Conservation (phyloP, 2,329 filamentous ascomycete species). For the Sporothrix mexicana region DNA sequence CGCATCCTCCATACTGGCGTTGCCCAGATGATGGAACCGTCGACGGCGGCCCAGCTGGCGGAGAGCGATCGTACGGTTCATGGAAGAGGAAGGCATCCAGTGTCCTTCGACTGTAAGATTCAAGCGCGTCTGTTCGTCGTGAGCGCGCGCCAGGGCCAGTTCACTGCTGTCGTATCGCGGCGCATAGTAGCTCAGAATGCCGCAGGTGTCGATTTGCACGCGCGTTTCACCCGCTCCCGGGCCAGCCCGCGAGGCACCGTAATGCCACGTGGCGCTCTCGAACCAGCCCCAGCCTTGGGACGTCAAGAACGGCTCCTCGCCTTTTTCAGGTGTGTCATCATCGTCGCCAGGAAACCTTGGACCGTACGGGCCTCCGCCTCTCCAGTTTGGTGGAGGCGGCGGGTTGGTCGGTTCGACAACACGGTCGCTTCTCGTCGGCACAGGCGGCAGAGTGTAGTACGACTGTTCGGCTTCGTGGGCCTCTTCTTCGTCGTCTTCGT, state of each 20-base stretch:
- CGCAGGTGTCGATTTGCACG: slow-evolving; percentile 50
- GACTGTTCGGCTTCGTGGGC: slow-evolving; percentile 36
- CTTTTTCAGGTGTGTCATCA: slow-evolving; percentile 41
- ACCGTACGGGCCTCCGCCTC: slow-evolving; percentile 31
- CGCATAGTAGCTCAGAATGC: slow-evolving; percentile 55
- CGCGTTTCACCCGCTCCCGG: slow-evolving; percentile 51
- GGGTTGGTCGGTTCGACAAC: slow-evolving; percentile 46
- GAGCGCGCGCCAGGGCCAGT: slow-evolving; percentile 41
- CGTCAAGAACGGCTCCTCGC: slow-evolving; percentile 49
- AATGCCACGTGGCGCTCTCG: slow-evolving; percentile 51
- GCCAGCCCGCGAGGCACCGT: slow-evolving; percentile 48
- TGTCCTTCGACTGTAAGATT: slow-evolving; percentile 51
- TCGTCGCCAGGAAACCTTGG: background rate
- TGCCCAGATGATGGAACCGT: slow-evolving; percentile 47
- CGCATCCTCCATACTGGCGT: slow-evolving; percentile 45
- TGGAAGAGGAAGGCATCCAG: slow-evolving; percentile 43
- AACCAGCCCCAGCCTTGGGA: slow-evolving; percentile 54
- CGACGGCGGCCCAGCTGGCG: slow-evolving; percentile 47
- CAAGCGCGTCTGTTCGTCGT: slow-evolving; percentile 45
- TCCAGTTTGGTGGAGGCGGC: slow-evolving; percentile 48
- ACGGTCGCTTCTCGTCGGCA: slow-evolving; percentile 47
- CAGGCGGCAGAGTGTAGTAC: slow-evolving; percentile 47
- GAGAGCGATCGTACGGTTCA: slow-evolving; percentile 42
- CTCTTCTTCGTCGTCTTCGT: background rate
- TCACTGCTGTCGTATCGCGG: slow-evolving; percentile 44